These are phyloP conservation scores for Sisymbrium altissimum DNA, from an alignment of 345 rosid genomes.

Conservation along the genomic window DNA sequence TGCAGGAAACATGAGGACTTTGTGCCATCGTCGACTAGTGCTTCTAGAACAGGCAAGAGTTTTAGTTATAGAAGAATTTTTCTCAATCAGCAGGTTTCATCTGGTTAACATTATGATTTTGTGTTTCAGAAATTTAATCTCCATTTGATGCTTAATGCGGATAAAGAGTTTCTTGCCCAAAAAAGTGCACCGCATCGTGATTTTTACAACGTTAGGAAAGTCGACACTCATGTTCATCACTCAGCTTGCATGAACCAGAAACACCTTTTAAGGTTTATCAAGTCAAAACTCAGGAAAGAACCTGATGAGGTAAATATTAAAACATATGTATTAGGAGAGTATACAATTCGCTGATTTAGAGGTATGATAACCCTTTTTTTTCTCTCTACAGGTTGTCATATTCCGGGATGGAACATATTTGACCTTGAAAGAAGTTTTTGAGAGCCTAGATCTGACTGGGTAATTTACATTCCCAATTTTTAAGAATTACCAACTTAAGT, in stretches of 20 bases:
- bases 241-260: constrained; percentile 99
- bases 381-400: constrained; percentile 77
- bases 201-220: constrained; percentile 97
- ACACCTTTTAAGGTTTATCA: constrained; percentile 95
- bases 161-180: constrained; percentile 94
- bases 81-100: constrained; percentile 4
- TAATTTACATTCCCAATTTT: constrained; percentile 26
- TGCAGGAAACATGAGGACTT: constrained; percentile 85
- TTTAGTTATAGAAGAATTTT: not conserved
- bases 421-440: constrained; percentile 94
- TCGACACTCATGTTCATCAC: constrained; percentile 98
- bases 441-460: constrained; percentile 96
- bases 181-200: constrained; percentile 99
- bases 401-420: constrained; percentile 97
- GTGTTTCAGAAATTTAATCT: constrained; percentile 86
- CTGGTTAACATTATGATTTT: constrained; percentile 10
- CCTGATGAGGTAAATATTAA: constrained; percentile 79
- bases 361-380: not conserved
- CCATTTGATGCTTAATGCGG: constrained; percentile 99
- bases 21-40: constrained; percentile 86
- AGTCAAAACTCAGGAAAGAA: constrained; percentile 94
- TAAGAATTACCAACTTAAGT: not conserved
- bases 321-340: not conserved
- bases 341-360: not conserved
- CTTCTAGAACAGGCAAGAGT: constrained; percentile 86